Percentiles rank a stretch among this genome's conserved stretches.
phyloP scores from a whole-genome alignment of 2,329 filamentous ascomycete species.

The Macrophomina pseudophaseolina region DNA sequence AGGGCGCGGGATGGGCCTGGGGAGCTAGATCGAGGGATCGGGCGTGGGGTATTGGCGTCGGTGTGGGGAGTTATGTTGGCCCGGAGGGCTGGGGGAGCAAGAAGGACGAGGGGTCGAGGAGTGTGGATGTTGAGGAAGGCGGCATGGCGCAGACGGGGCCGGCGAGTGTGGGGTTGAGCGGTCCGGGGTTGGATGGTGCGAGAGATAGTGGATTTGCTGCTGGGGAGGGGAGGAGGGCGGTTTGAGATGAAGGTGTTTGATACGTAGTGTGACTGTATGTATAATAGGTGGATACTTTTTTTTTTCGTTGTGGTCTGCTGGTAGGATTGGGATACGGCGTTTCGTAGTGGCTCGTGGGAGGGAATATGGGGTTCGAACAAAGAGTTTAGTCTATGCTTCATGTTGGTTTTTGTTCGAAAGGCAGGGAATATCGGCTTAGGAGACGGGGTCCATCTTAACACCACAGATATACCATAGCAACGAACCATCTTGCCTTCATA shows the following conservation, averaged over 20 bases:
- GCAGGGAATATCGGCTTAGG: too few relatives aligned
- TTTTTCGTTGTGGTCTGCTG: too few relatives aligned
- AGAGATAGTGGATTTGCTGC: slow-evolving; percentile 1
- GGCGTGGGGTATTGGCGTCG: slow-evolving; percentile 80
- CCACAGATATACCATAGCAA: too few relatives aligned
- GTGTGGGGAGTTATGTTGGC: slow-evolving; percentile 53
- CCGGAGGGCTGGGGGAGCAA: slow-evolving; percentile 49
- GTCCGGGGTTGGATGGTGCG: slow-evolving; percentile 13
- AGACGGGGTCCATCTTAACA: too few relatives aligned
- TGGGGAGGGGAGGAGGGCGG: not conserved
- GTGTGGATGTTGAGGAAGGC: slow-evolving; percentile 2
- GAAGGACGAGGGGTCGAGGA: slow-evolving; percentile 7
- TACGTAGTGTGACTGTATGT: too few relatives aligned
- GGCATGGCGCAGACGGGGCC: not conserved
- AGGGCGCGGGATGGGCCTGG: slow-evolving; percentile 90
- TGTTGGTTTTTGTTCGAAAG: too few relatives aligned
- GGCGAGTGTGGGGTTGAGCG: not conserved
- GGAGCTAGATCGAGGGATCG: slow-evolving; percentile 73
- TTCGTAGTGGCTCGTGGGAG: too few relatives aligned
- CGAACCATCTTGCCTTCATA: too few relatives aligned
- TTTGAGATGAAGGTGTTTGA: not conserved
- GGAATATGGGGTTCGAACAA: too few relatives aligned
- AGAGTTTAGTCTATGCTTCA: too few relatives aligned
- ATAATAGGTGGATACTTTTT: not conserved
- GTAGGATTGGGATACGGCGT: too few relatives aligned